These are phyloP conservation scores for Juncus effusus DNA, from an alignment of 176 grass and related monocot genomes.

Conservation along the genomic window DNA sequence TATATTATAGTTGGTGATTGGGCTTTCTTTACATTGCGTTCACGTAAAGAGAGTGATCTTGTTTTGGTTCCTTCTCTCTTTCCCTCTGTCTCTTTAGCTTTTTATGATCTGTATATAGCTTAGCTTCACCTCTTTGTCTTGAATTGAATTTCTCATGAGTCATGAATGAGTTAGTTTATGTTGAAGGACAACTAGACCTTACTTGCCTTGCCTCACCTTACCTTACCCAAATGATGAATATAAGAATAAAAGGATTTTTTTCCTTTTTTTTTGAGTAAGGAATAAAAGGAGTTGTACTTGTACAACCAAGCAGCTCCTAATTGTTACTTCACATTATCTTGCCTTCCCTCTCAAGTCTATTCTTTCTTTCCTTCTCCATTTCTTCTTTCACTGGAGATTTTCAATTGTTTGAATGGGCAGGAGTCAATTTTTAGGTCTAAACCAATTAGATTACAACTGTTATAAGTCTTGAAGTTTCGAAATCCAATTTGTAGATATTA, in stretches of 20 bases:
- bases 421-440: slow-evolving; percentile 10
- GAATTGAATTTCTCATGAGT: slow-evolving; percentile 18
- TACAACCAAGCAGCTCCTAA: too few relatives aligned
- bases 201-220: slow-evolving; percentile 19
- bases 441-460: slow-evolving; percentile 16
- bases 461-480: slow-evolving; percentile 20
- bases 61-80: neutral
- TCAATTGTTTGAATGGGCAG: slow-evolving; percentile 12
- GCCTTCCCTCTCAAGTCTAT: too few relatives aligned
- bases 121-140: slow-evolving; percentile 17
- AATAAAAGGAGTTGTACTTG: too few relatives aligned
- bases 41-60: slow-evolving; percentile 32
- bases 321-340: too few relatives aligned
- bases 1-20: slow-evolving; percentile 22
- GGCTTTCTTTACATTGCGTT: slow-evolving; percentile 16
- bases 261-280: too few relatives aligned
- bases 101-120: neutral
- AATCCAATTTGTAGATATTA: slow-evolving; percentile 16
- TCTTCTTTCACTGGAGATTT: too few relatives aligned
- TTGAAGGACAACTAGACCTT: slow-evolving; percentile 18
- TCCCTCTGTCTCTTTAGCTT: neutral
- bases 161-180: slow-evolving; percentile 28
- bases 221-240: slow-evolving; percentile 28
- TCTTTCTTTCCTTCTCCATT: too few relatives aligned
- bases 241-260: slow-evolving; percentile 7